Percentiles rank a stretch among this genome's conserved stretches.
Conservation (phyloP, 805 yeast genomes). For the Candida germanica region DNA sequence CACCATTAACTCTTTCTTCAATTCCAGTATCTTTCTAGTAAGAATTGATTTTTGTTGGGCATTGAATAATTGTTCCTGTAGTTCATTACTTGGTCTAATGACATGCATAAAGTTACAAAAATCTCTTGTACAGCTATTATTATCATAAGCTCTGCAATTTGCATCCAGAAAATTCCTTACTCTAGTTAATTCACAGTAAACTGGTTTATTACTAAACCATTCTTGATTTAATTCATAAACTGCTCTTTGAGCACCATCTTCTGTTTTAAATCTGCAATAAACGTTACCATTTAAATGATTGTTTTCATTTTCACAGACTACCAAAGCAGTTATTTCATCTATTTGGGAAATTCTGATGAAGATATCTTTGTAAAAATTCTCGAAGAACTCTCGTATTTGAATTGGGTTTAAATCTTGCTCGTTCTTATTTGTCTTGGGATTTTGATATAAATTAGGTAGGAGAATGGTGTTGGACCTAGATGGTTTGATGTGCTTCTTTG, state of each 20-base stretch:
- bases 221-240: constrained; percentile 62
- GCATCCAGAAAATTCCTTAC: constrained; percentile 69
- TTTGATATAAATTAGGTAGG: constrained; percentile 61
- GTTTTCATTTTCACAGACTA: constrained; percentile 79
- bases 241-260: constrained; percentile 59
- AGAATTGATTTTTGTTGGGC: constrained; percentile 34
- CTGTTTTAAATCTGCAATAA: constrained; percentile 57
- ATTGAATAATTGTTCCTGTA: constrained; percentile 38
- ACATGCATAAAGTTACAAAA: constrained; percentile 87
- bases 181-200: constrained; percentile 76
- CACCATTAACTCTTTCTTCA: background rate
- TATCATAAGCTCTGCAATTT: constrained; percentile 69
- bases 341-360: constrained; percentile 55
- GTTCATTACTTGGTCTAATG: constrained; percentile 47
- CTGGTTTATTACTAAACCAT: constrained; percentile 80
- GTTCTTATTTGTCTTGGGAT: constrained; percentile 47
- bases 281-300: constrained; percentile 86
- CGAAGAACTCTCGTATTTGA: constrained; percentile 48
- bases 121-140: constrained; percentile 65
- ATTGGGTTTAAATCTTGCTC: constrained; percentile 30
- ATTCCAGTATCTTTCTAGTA: constrained; percentile 14
- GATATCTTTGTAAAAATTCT: constrained; percentile 67
- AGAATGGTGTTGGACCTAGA: constrained; percentile 60
- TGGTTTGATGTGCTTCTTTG: constrained; percentile 70
- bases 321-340: constrained; percentile 57